Conservation (phyloP, 2,329 filamentous ascomycete genomes). For the Lecanoromycetidae sp. region DNA sequence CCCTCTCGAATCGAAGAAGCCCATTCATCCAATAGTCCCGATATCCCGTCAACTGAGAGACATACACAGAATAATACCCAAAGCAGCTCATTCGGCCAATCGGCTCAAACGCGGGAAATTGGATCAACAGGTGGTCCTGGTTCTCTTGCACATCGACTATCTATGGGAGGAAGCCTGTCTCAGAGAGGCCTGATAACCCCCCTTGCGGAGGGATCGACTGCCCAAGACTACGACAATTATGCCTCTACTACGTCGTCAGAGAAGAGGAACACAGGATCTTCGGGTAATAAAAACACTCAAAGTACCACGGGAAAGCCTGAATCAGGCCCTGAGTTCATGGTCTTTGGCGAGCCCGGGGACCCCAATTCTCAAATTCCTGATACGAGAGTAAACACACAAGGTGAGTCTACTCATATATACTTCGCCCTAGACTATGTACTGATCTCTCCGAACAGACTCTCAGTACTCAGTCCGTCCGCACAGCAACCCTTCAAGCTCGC, state of each 20-base stretch:
- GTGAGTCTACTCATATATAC: not conserved
- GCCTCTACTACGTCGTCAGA: conserved; percentile 74
- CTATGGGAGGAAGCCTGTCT: conserved; percentile 35
- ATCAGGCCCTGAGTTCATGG: conserved; percentile 45
- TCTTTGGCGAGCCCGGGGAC: conserved; percentile 37
- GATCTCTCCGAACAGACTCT: not conserved
- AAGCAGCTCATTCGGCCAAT: conserved; percentile 38
- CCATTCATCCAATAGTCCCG: conserved; percentile 37
- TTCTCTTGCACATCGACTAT: conserved; percentile 29
- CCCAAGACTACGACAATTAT: conserved; percentile 61
- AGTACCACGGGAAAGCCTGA: conserved; percentile 26
- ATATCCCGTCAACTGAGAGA: conserved; percentile 30
- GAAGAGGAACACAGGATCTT: conserved; percentile 71
- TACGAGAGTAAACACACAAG: conserved; percentile 28
- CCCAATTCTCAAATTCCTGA: conserved; percentile 51
- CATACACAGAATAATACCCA: conserved; percentile 32
- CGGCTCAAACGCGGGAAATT: conserved; percentile 36
- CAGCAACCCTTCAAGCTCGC: conserved; percentile 24
- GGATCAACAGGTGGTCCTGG: conserved; percentile 35
- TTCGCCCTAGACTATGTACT: not conserved
- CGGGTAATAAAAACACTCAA: conserved; percentile 37
- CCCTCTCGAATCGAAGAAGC: conserved; percentile 21
- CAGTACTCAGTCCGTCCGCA: conserved; percentile 10
- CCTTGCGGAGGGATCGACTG: conserved; percentile 46
- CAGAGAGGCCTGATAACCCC: conserved; percentile 44